Percentiles rank a stretch among this genome's conserved stretches.
phyloP scores from a whole-genome alignment of 2,329 filamentous ascomycete genomes.

The Cordyceps javanica region DNA sequence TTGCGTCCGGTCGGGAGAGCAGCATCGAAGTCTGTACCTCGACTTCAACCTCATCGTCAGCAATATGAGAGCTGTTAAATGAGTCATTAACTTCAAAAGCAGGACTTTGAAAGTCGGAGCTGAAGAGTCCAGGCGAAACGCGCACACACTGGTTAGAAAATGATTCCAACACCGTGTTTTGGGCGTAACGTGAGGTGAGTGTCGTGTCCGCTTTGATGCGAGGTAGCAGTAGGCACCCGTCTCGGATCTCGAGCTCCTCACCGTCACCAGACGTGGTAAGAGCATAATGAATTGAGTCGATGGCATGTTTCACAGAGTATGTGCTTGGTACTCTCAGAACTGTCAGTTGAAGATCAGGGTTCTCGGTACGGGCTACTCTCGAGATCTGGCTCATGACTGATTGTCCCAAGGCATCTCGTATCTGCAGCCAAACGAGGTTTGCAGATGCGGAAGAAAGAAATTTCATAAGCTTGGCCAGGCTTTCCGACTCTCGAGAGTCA shows the following conservation, averaged over 20 bases:
- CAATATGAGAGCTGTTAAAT: background rate
- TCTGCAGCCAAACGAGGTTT: background rate
- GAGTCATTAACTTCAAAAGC: background rate
- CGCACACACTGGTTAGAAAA: background rate
- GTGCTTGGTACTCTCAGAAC: background rate
- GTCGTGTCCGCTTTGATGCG: background rate
- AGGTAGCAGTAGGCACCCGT: background rate
- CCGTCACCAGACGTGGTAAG: background rate
- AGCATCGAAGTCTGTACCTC: background rate
- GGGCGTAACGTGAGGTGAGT: background rate
- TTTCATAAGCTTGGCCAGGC: background rate
- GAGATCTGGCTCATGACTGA: background rate
- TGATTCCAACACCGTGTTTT: background rate
- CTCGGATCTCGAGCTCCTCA: background rate
- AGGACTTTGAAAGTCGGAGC: background rate
- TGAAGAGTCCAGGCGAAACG: background rate
- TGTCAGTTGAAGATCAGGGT: background rate
- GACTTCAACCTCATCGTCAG: background rate
- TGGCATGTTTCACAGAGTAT: background rate
- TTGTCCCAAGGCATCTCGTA: background rate
- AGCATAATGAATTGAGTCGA: background rate
- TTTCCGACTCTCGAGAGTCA: too few relatives aligned
- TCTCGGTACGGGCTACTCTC: background rate
- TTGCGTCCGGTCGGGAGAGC: background rate
- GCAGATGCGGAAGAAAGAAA: background rate